Evolutionary conservation across 768 basidiomycete species (phyloP).

Genomic region (Boletus vinaceobasis): DNA sequence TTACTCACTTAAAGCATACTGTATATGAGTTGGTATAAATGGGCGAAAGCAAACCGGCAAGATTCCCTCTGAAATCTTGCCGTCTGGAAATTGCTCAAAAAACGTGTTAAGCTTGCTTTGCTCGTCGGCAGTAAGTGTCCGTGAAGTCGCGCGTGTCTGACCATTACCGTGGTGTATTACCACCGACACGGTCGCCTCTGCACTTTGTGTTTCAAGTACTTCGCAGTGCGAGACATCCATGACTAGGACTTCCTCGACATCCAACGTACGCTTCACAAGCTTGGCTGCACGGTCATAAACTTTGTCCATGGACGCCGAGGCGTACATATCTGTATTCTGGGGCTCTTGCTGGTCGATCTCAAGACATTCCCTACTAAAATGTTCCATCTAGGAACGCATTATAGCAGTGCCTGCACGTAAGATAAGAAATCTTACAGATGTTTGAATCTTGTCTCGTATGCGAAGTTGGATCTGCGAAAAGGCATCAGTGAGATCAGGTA

Average conservation of each 20-base stretch:
- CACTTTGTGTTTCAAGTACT: constrained; percentile 64
- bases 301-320: constrained; percentile 65
- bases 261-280: constrained; percentile 84
- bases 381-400: constrained; percentile 67
- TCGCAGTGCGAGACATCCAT: constrained; percentile 93
- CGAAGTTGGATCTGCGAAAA: constrained; percentile 73
- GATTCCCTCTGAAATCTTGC: constrained; percentile 83
- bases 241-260: constrained; percentile 88
- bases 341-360: constrained; percentile 68
- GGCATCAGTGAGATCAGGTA: not conserved
- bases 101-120: constrained; percentile 74
- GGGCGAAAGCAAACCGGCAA: constrained; percentile 80
- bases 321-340: constrained; percentile 20
- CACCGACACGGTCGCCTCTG: constrained; percentile 63
- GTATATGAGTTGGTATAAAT: constrained; percentile 75
- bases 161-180: constrained; percentile 69
- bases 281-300: constrained; percentile 90
- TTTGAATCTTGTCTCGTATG: constrained; percentile 88
- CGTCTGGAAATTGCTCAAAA: constrained; percentile 77
- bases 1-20: constrained; percentile 81
- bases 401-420: not conserved
- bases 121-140: constrained; percentile 63
- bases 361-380: constrained; percentile 91
- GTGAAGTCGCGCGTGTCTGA: constrained; percentile 47
- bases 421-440: constrained; percentile 51